Base-by-base conservation (phyloP, 768 basidiomycete species). In the Cystofilobasidium capitatum region DNA sequence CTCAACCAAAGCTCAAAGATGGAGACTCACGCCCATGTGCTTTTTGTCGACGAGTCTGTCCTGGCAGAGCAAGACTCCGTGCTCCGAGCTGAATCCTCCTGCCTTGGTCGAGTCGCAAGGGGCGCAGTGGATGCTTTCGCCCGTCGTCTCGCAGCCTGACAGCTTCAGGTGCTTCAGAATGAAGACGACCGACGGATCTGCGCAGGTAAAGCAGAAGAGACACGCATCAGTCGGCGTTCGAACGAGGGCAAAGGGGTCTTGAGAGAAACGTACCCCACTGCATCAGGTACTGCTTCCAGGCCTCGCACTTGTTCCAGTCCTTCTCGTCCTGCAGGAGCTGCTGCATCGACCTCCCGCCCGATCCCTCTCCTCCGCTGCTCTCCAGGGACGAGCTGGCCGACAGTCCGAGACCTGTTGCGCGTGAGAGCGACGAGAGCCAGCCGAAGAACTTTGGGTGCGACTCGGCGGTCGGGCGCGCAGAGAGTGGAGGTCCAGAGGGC, bases 121-220 rank as follows among this genome's bases (percentile, higher is more conserved):
- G 6, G 84, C 80, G 78, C 93, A 98, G 71, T 88, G 79, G 36
- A 98, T 81, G 67, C 91, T 87, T 29, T 83, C 80, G 3, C 71
- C 9, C 1, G 64, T 66, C 2, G 69, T 66, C 31, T 58, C 57
- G 47, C 65, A 66, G 42, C 69, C 64, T 7, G 59, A 83, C 0
- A 86, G 80, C 69, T 83, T 80, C n/a, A 97, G 82, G 73, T 96
- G 92, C 73, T 91, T 87, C 42, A 92, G 81, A 87, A 99, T 90
- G 79, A 97, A 96, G 12, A 86, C 83, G 1, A 97, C 83, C 3
- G 85, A 79, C 14, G 92, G 91, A 74, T 91, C 93, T 96, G 71
- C n/a, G 62, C n/a, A 59, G 26, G n/a, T n/a, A n/a, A 42, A 26
- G 51, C 7, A 49, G 9, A 35, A n/a, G 20, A 2, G 8, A 13